Evolutionary conservation across 2,329 filamentous ascomycete genomes (phyloP).

Genomic region (Ustilaginoidea virens): DNA sequence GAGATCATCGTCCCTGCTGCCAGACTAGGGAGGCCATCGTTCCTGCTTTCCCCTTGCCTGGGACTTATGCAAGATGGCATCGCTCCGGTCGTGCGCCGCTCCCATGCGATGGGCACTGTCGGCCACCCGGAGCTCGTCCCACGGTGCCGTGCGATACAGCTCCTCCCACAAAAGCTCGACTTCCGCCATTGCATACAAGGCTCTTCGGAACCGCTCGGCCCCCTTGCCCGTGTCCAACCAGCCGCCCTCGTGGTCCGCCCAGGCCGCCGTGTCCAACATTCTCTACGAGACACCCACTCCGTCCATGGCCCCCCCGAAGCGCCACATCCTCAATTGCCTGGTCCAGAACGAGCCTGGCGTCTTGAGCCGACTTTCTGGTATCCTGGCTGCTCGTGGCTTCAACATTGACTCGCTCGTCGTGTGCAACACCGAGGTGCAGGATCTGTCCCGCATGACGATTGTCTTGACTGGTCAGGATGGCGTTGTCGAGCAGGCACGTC

Average conservation of each 20-base stretch:
- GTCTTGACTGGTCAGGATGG: constrained; percentile 92
- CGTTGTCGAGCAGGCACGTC: constrained; percentile 89
- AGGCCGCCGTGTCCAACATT: constrained; percentile 92
- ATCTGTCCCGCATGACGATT: constrained; percentile 97
- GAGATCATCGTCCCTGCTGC: background rate
- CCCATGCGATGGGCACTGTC: constrained; percentile 20
- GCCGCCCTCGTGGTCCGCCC: constrained; percentile 70
- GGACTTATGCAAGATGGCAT: constrained; percentile 23
- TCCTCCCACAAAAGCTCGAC: constrained; percentile 55
- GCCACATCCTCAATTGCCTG: constrained; percentile 93
- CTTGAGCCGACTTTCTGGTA: constrained; percentile 87
- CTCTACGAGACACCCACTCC: constrained; percentile 94
- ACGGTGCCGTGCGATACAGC: constrained; percentile 19
- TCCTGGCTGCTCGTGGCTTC: constrained; percentile 89
- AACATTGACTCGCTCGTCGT: constrained; percentile 98
- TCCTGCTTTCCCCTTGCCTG: background rate
- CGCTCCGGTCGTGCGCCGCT: constrained; percentile 26
- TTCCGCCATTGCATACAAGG: constrained; percentile 93
- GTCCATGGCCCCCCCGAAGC: constrained; percentile 70
- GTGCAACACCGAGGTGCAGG: constrained; percentile 93
- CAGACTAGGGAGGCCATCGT: background rate
- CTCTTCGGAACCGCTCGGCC: constrained; percentile 77
- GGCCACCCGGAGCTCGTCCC: constrained; percentile 12
- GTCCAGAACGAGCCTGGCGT: constrained; percentile 99
- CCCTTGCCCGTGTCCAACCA: constrained; percentile 67